A percentile compares a stretch with the other conserved stretches of the same genome.
Conservation (phyloP, 768 basidiomycete species). For the Lenzites betulinus region DNA sequence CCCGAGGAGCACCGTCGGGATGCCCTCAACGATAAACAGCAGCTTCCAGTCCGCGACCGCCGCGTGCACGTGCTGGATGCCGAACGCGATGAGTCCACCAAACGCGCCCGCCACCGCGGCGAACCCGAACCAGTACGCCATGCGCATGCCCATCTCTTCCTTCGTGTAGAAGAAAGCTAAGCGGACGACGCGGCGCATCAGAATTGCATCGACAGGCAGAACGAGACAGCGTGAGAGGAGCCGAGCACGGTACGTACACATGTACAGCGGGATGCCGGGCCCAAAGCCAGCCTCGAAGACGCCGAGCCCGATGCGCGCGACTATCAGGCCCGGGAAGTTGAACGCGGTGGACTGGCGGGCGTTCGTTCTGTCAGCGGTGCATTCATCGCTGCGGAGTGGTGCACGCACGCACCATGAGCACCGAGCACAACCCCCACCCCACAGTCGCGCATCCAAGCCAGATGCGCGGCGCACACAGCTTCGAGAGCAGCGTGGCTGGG, state of each 20-base stretch:
- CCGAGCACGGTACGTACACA: conserved; percentile 49
- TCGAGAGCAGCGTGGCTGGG: conserved; percentile 65
- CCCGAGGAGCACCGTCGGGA: conserved; percentile 67
- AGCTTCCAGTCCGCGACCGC: conserved; percentile 58
- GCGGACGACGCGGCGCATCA: neutral
- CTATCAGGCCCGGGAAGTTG: conserved; percentile 59
- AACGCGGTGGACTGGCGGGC: conserved; percentile 57
- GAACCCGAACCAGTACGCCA: conserved; percentile 84
- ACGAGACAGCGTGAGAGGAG: no score
- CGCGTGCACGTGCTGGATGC: conserved; percentile 61
- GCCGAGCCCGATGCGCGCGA: conserved; percentile 64
- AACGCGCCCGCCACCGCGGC: conserved; percentile 85
- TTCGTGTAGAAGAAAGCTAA: conserved; percentile 79
- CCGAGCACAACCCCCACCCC: conserved; percentile 78
- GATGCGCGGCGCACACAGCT: conserved; percentile 64
- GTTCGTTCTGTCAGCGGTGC: neutral
- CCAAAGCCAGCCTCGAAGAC: conserved; percentile 80
- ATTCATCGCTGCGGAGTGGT: neutral
- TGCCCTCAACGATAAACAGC: conserved; percentile 76
- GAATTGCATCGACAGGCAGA: no score
- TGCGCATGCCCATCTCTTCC: conserved; percentile 68
- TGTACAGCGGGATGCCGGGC: conserved; percentile 76
- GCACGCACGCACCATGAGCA: conserved; percentile 53
- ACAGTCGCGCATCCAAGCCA: conserved; percentile 68
- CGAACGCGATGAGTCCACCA: conserved; percentile 82